These are phyloP conservation scores for Arthroderma uncinatum DNA, from an alignment of 2,329 filamentous ascomycete genomes.

Conservation along the genomic window DNA sequence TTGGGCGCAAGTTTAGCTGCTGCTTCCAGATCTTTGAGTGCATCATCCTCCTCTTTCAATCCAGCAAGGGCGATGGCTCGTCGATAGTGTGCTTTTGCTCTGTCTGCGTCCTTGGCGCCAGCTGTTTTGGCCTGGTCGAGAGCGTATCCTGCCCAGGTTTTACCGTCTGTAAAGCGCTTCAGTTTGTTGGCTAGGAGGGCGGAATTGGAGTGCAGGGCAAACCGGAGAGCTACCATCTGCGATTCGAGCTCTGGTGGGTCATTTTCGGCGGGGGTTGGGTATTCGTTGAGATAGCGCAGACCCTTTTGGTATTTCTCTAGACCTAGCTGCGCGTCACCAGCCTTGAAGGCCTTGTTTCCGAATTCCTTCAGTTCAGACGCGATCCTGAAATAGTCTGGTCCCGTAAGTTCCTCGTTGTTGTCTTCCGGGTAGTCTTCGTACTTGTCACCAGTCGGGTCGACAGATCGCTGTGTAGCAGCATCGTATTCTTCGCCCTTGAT, in stretches of 20 bases:
- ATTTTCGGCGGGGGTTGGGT: conserved; percentile 56
- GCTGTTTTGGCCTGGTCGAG: conserved; percentile 50
- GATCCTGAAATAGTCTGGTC: conserved; percentile 61
- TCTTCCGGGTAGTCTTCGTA: conserved; percentile 97
- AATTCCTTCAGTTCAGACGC: conserved; percentile 78
- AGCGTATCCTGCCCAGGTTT: conserved; percentile 60
- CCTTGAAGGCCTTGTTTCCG: conserved; percentile 88
- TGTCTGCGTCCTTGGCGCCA: conserved; percentile 59
- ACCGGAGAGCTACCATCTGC: conserved; percentile 62
- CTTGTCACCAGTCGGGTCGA: conserved; percentile 74
- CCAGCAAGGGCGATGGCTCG: conserved; percentile 64
- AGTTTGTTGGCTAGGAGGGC: conserved; percentile 79
- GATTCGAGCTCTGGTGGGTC: conserved; percentile 57
- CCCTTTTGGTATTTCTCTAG: conserved; percentile 93
- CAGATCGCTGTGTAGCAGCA: conserved; percentile 53
- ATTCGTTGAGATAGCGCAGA: conserved; percentile 77
- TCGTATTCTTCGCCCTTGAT: conserved; percentile 60
- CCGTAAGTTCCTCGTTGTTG: conserved; percentile 52
- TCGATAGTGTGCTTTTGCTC: conserved; percentile 80
- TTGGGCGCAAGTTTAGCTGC: conserved; percentile 63
- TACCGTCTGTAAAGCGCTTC: conserved; percentile 56
- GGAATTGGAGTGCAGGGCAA: conserved; percentile 79
- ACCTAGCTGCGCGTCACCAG: conserved; percentile 55
- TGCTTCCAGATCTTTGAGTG: conserved; percentile 61
- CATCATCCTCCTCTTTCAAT: conserved; percentile 74